These are phyloP conservation scores for Grigorovia yakushimaensis DNA, from an alignment of 805 yeast genomes.

Conservation along the genomic window DNA sequence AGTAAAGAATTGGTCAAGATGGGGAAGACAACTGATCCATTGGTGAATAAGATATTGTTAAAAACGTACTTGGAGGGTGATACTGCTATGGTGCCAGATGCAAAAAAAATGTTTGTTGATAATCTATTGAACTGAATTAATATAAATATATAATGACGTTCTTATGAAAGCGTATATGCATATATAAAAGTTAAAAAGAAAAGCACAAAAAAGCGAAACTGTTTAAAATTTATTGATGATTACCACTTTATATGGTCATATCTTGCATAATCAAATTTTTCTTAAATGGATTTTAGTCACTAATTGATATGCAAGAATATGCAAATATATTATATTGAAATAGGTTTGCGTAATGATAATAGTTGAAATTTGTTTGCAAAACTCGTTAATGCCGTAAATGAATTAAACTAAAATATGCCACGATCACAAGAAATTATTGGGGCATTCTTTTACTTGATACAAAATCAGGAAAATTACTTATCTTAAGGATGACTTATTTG, in stretches of 20 bases:
- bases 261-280: not conserved
- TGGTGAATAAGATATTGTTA: conserved; percentile 57
- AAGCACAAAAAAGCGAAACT: too few species aligned
- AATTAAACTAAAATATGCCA: too few species aligned
- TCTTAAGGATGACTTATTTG: too few species aligned
- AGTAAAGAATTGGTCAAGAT: conserved; percentile 31
- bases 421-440: not conserved
- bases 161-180: not conserved
- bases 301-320: not conserved
- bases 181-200: too few species aligned
- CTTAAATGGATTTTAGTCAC: not conserved
- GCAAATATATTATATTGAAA: not conserved
- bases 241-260: not conserved
- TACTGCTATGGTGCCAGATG: conserved; percentile 22
- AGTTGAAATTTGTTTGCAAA: not conserved
- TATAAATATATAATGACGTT: too few species aligned
- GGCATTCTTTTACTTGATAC: not conserved
- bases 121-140: not conserved
- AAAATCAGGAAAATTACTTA: too few species aligned
- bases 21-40: conserved; percentile 55
- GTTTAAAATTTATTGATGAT: not conserved
- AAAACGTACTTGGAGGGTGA: conserved; percentile 66
- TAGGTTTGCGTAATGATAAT: not conserved
- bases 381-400: not conserved
- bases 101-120: conserved; percentile 9